phyloP scores from a whole-genome alignment of 2,329 filamentous ascomycete genomes.

The Aspergillus clavatus region DNA sequence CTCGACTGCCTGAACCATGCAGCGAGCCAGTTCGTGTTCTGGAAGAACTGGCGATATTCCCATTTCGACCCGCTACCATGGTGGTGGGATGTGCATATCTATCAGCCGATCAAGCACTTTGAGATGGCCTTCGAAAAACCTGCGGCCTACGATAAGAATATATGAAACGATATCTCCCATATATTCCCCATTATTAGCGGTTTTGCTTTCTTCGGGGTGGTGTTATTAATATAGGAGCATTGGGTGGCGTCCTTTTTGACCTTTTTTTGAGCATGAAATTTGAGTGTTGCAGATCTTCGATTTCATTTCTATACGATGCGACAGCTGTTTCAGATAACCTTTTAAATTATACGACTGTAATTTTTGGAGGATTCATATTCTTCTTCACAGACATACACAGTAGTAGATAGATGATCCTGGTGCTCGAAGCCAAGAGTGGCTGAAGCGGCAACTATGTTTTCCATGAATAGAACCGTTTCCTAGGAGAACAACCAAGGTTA shows the following conservation, averaged over 20 bases:
- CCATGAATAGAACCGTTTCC: conserved; percentile 1
- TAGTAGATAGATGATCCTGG: too few relatives aligned
- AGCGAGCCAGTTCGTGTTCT: conserved; percentile 41
- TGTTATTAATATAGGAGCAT: conserved; percentile 32
- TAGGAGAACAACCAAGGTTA: background rate
- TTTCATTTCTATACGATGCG: background rate
- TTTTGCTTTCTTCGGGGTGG: background rate
- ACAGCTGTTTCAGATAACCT: background rate
- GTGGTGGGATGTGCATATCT: conserved; percentile 54
- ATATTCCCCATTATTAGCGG: conserved; percentile 9
- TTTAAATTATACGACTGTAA: too few relatives aligned
- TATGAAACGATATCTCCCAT: background rate
- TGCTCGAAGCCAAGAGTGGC: conserved; percentile 1
- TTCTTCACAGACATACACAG: too few relatives aligned
- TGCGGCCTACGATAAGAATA: background rate
- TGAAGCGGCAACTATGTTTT: background rate
- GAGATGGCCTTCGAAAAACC: conserved; percentile 4
- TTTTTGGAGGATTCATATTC: too few relatives aligned
- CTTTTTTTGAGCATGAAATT: too few relatives aligned
- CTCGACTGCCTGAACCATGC: conserved; percentile 18
- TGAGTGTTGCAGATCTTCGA: background rate
- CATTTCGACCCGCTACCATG: conserved; percentile 54
- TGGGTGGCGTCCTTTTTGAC: conserved; percentile 31
- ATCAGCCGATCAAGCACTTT: conserved; percentile 44
- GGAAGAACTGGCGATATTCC: conserved; percentile 54